Conservation (phyloP, 805 yeast genomes). For the Schizosaccharomyces lindneri region DNA sequence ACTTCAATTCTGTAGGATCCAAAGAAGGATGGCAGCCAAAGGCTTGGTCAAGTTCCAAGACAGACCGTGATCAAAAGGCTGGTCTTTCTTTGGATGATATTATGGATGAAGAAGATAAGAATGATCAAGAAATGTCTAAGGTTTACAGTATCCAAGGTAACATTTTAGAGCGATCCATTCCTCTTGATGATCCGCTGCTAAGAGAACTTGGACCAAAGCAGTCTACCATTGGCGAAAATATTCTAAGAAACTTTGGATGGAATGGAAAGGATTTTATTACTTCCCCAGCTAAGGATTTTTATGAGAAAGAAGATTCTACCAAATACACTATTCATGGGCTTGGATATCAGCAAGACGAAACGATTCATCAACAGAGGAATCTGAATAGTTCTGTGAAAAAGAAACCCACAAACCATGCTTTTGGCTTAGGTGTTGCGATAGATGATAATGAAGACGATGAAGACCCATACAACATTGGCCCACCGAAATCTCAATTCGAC, state of each 20-base stretch:
- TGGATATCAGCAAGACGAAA: neutral
- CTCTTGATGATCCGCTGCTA: constrained; percentile 1
- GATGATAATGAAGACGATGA: constrained; percentile 10
- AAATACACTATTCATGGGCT: neutral
- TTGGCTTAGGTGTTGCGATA: constrained; percentile 8
- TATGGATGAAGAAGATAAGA: constrained; percentile 15
- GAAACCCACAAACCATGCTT: constrained; percentile 4
- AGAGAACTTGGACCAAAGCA: neutral
- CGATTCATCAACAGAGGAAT: neutral
- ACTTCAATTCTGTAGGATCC: constrained; percentile 15
- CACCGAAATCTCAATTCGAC: constrained; percentile 4
- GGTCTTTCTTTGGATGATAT: constrained; percentile 11
- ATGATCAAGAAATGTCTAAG: constrained; percentile 7
- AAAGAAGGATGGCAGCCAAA: constrained; percentile 15
- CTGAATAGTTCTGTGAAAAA: neutral
- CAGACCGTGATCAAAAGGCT: constrained; percentile 3
- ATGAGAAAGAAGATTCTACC: neutral
- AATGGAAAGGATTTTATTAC: neutral
- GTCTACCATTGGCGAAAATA: constrained; percentile 1
- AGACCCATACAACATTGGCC: constrained; percentile 7
- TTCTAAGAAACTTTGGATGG: constrained; percentile 10
- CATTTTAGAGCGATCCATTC: constrained; percentile 5
- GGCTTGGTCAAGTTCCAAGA: constrained; percentile 9
- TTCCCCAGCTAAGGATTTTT: neutral
- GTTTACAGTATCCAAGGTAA: constrained; percentile 3